Conservation (phyloP, 2,329 filamentous ascomycete genomes). For the Fusarium chlamydosporum region DNA sequence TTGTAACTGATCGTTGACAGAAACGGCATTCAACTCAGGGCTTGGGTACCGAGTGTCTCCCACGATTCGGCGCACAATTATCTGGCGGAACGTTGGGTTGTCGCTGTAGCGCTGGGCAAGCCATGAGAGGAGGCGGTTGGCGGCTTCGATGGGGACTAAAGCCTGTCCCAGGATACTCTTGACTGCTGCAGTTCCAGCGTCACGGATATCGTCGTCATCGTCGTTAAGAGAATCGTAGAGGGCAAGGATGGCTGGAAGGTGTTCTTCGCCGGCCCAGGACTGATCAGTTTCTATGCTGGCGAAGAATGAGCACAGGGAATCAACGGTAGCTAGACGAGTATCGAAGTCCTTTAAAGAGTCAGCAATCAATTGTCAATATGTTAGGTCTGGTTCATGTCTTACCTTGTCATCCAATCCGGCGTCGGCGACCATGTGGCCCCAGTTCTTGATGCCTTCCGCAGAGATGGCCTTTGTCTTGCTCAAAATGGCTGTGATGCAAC, state of each 20-base stretch:
- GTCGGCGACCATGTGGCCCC: conserved; percentile 66
- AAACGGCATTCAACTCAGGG: conserved; percentile 22
- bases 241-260: conserved; percentile 72
- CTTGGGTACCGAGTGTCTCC: conserved; percentile 40
- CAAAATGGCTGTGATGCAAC: conserved; percentile 59
- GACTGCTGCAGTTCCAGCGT: conserved; percentile 69
- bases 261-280: conserved; percentile 50
- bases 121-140: conserved; percentile 61
- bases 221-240: conserved; percentile 86
- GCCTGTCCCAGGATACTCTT: conserved; percentile 61
- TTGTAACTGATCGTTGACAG: conserved; percentile 59
- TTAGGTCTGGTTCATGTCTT: neutral
- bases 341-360: conserved; percentile 69
- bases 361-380: conserved; percentile 8
- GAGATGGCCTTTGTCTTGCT: conserved; percentile 40
- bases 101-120: conserved; percentile 57
- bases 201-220: conserved; percentile 90
- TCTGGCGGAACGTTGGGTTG: conserved; percentile 56
- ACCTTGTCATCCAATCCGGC: conserved; percentile 66
- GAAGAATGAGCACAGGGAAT: conserved; percentile 69
- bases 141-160: conserved; percentile 65
- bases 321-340: conserved; percentile 71
- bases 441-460: conserved; percentile 53
- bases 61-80: conserved; percentile 61
- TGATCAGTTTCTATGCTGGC: conserved; percentile 38